These are phyloP conservation scores for Cunninghamia lanceolata DNA, from an alignment of 75 land plant species.

Conservation along the genomic window DNA sequence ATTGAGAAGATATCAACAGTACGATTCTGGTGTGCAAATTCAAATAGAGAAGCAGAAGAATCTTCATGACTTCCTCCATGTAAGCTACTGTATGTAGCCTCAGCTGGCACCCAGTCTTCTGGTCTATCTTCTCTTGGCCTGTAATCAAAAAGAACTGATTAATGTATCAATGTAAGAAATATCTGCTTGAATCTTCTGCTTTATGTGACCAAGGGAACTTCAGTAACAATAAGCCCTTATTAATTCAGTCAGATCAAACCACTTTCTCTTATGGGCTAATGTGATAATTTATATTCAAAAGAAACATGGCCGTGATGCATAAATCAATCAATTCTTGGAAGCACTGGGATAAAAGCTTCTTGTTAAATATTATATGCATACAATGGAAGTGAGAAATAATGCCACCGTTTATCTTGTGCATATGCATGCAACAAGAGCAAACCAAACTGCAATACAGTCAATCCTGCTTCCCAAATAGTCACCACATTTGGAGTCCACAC, in stretches of 20 bases:
- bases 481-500: slow-evolving; percentile 84
- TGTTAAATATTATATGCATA: slow-evolving; percentile 20
- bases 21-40: slow-evolving; percentile 7
- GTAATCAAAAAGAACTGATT: not conserved
- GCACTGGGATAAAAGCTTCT: not conserved
- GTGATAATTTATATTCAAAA: not conserved
- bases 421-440: slow-evolving; percentile 78
- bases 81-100: slow-evolving; percentile 6
- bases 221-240: not conserved
- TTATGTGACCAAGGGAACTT: not conserved
- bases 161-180: not conserved
- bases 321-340: not conserved
- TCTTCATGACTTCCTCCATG: slow-evolving; percentile 2
- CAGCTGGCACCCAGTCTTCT: slow-evolving; percentile 60
- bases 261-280: slow-evolving; percentile 1
- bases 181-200: not conserved
- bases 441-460: slow-evolving; percentile 78
- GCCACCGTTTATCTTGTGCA: slow-evolving; percentile 85
- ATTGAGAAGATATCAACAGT: slow-evolving; percentile 57
- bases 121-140: slow-evolving; percentile 61
- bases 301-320: not conserved
- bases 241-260: not conserved
- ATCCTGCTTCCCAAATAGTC: slow-evolving; percentile 72
- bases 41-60: slow-evolving; percentile 18
- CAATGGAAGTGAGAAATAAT: slow-evolving; percentile 61